phyloP scores from a whole-genome alignment of 2,329 filamentous ascomycete genomes.

The Berkeleyomyces basicola region DNA sequence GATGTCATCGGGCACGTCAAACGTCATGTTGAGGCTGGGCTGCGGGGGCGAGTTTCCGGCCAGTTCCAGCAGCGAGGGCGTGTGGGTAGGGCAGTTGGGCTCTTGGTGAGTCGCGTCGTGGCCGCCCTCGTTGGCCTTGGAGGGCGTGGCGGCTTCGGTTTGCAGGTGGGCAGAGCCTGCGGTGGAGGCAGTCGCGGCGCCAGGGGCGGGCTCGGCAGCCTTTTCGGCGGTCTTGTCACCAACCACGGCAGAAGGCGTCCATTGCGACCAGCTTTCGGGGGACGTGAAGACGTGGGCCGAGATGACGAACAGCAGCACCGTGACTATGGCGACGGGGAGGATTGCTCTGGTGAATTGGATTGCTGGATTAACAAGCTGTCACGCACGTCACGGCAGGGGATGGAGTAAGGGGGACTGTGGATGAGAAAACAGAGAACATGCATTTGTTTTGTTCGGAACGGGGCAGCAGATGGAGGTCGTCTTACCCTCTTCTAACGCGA shows the following conservation, averaged over 20 bases:
- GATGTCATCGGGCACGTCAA: constrained; percentile 11
- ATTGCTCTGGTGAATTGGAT: background rate
- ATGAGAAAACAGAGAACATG: too few species aligned
- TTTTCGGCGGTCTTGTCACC: background rate
- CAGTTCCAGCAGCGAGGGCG: constrained; percentile 6
- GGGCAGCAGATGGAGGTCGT: too few species aligned
- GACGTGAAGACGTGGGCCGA: constrained; percentile 11
- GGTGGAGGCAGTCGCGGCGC: background rate
- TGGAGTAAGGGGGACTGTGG: background rate
- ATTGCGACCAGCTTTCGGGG: constrained; percentile 11
- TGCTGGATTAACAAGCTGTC: background rate
- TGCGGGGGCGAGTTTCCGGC: constrained; percentile 3
- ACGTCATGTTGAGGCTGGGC: constrained; percentile 8
- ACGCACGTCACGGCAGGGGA: background rate
- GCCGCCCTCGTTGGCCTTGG: background rate
- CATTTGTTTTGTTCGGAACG: too few species aligned
- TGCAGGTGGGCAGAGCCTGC: background rate
- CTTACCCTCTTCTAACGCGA: constrained; percentile 12
- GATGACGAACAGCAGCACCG: constrained; percentile 10
- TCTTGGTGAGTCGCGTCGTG: background rate
- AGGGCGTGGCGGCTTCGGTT: background rate
- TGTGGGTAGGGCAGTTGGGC: background rate
- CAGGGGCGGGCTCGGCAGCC: background rate
- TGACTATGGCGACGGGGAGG: constrained; percentile 9
- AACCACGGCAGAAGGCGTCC: background rate